phyloP scores from a whole-genome alignment of 1,139 yeast genomes.

The Nakaseomyces nivariensis region DNA sequence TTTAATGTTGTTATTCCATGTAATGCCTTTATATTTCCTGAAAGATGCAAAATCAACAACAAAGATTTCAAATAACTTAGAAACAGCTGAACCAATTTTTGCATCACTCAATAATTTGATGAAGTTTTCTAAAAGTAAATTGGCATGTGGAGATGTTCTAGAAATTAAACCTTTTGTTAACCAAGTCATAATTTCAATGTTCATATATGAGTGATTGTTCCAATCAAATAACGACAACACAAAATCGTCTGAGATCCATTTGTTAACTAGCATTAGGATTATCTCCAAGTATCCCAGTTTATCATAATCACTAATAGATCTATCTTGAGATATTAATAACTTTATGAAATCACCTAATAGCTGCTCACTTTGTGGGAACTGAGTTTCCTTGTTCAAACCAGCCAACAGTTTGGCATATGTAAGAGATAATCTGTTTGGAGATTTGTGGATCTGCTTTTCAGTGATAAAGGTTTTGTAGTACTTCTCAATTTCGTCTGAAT shows the following conservation, averaged over 20 bases:
- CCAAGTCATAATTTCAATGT: conserved; percentile 57
- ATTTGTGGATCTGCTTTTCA: conserved; percentile 24
- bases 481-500: conserved; percentile 13
- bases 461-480: conserved; percentile 14
- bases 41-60: conserved; percentile 57
- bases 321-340: conserved; percentile 10
- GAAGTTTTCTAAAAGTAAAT: conserved; percentile 33
- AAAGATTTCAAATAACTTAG: conserved; percentile 53
- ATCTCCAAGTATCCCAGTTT: conserved; percentile 53
- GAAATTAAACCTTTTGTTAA: conserved; percentile 58
- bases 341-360: conserved; percentile 11
- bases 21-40: conserved; percentile 42
- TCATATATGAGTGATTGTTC: conserved; percentile 11
- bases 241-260: conserved; percentile 27
- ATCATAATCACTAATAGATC: conserved; percentile 11
- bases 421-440: conserved; percentile 36
- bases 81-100: conserved; percentile 30
- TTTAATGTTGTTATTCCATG: conserved; percentile 47
- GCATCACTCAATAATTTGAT: conserved; percentile 31
- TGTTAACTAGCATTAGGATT: conserved; percentile 51
- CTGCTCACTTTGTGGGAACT: conserved; percentile 9
- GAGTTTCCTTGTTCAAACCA: conserved; percentile 35
- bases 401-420: conserved; percentile 44
- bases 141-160: conserved; percentile 43
- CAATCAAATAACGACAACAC: conserved; percentile 9